Evolutionary conservation across 2,329 filamentous ascomycete species (phyloP).

Genomic region (Ophioceras dolichostomum): DNA sequence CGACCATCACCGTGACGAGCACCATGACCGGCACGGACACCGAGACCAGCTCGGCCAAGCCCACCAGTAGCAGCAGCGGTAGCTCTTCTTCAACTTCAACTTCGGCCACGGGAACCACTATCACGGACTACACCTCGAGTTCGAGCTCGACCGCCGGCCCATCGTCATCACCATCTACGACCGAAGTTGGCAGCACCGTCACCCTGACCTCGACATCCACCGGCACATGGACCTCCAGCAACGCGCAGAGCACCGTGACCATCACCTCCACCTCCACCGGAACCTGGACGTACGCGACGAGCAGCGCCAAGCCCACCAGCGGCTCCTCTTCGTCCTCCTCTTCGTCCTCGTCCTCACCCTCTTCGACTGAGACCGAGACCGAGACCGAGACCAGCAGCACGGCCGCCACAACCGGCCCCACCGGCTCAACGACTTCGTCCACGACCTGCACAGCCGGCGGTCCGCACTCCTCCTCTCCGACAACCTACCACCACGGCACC

Average conservation of each 20-base stretch:
- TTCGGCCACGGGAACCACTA: too few relatives aligned
- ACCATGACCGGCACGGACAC: background rate
- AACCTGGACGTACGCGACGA: background rate
- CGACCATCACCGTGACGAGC: too few relatives aligned
- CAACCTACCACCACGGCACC: background rate
- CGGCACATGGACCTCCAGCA: background rate
- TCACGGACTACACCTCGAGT: background rate
- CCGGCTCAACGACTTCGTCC: background rate
- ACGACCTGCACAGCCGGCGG: background rate
- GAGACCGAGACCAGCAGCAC: background rate
- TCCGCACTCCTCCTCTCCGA: background rate
- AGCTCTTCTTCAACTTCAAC: too few relatives aligned
- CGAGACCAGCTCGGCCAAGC: too few relatives aligned
- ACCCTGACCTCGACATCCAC: background rate
- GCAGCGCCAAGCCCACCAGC: too few relatives aligned
- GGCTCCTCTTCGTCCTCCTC: too few relatives aligned
- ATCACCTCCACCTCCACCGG: background rate
- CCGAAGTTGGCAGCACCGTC: background rate
- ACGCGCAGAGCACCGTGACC: background rate
- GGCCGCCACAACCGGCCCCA: background rate
- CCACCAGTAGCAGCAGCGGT: too few relatives aligned
- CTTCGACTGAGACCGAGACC: background rate
- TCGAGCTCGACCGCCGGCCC: background rate
- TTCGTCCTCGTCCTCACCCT: too few relatives aligned
- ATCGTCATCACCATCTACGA: background rate